These are phyloP conservation scores for Rhizopogon vulgaris DNA, from an alignment of 768 basidiomycete genomes.

Conservation along the genomic window DNA sequence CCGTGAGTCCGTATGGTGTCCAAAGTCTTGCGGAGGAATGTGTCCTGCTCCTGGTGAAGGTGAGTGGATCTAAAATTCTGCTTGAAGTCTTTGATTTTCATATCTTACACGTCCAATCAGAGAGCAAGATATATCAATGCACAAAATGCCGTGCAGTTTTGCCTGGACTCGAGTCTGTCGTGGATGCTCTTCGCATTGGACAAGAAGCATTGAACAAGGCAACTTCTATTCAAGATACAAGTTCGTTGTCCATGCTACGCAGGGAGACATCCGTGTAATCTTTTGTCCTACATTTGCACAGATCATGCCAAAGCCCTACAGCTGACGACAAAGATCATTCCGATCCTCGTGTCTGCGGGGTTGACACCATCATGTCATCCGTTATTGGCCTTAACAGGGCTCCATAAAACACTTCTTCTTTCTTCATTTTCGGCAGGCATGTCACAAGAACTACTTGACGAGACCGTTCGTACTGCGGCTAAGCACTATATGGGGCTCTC, in stretches of 20 bases:
- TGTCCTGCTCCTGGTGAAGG: constrained; percentile 61
- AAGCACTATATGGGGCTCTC: constrained; percentile 48
- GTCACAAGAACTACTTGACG: constrained; percentile 53
- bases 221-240: constrained; percentile 48
- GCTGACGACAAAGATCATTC: constrained; percentile 59
- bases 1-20: constrained; percentile 64
- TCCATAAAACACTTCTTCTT: constrained; percentile 65
- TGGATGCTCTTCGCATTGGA: constrained; percentile 63
- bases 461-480: constrained; percentile 52
- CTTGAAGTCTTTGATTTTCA: neutral
- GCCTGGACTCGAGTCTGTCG: constrained; percentile 42
- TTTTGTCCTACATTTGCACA: constrained; percentile 19
- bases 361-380: constrained; percentile 70
- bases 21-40: constrained; percentile 58
- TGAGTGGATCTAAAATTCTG: constrained; percentile 16
- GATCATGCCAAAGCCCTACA: constrained; percentile 54
- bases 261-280: neutral
- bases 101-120: constrained; percentile 25
- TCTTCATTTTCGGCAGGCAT: constrained; percentile 34
- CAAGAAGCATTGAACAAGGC: constrained; percentile 76
- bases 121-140: constrained; percentile 44
- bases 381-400: constrained; percentile 65
- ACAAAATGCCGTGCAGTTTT: constrained; percentile 46
- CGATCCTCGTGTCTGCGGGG: constrained; percentile 52
- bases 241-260: constrained; percentile 28